Conservation (phyloP, 495 filamentous ascomycete genomes). For the Penicillium flavigenum region DNA sequence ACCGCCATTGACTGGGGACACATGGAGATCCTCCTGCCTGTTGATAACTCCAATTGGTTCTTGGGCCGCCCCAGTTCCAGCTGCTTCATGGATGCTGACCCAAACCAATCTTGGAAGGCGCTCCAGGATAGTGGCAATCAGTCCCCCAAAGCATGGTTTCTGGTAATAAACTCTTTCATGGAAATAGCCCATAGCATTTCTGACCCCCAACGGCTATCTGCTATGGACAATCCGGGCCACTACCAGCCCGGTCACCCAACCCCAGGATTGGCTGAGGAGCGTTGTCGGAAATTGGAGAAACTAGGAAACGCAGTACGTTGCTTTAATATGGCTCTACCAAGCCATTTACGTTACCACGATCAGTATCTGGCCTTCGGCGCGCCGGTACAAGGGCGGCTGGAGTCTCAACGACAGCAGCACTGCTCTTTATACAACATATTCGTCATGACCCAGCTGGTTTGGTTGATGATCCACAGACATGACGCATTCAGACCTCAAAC, state of each 20-base stretch:
- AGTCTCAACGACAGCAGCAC: constrained; percentile 16
- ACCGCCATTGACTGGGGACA: background rate
- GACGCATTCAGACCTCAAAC: constrained; percentile 14
- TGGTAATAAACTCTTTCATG: constrained; percentile 27
- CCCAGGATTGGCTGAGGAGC: constrained; percentile 1
- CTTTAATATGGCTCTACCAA: constrained; percentile 14
- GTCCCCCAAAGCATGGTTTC: constrained; percentile 39
- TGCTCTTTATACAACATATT: constrained; percentile 17
- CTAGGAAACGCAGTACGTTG: constrained; percentile 15
- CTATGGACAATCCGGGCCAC: background rate
- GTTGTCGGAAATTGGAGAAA: constrained; percentile 8
- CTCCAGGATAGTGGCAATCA: constrained; percentile 32
- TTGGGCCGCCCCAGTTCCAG: constrained; percentile 20
- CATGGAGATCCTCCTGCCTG: background rate
- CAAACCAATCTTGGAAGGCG: constrained; percentile 28
- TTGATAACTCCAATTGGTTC: constrained; percentile 34
- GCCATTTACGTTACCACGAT: constrained; percentile 9
- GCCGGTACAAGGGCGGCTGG: background rate
- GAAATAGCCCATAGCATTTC: constrained; percentile 12
- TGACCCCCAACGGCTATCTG: background rate
- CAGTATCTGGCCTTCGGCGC: constrained; percentile 12
- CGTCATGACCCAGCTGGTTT: constrained; percentile 14
- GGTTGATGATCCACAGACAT: constrained; percentile 17
- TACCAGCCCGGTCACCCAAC: background rate
- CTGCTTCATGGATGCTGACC: constrained; percentile 28